These are phyloP conservation scores for Annona squamosa DNA, from an alignment of 164 flowering plant genomes.

Conservation along the genomic window DNA sequence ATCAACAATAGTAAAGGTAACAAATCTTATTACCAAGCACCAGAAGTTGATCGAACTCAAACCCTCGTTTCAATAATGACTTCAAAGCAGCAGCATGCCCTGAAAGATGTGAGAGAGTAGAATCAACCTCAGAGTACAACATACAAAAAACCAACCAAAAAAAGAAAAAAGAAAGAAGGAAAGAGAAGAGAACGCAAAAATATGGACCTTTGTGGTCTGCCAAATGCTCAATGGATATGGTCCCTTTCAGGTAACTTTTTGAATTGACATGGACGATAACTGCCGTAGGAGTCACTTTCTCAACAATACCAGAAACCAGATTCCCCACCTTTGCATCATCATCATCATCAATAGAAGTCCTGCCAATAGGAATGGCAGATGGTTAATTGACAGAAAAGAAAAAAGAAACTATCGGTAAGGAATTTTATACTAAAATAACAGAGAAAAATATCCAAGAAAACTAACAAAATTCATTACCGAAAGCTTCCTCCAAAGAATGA, in stretches of 20 bases:
- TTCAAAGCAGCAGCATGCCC: constrained; percentile 59
- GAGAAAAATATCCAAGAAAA: no score
- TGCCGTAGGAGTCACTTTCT: constrained; percentile 40
- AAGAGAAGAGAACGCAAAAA: background rate
- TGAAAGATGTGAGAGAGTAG: constrained; percentile 20
- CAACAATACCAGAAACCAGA: constrained; percentile 76
- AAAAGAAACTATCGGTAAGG: background rate
- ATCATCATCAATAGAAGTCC: constrained; percentile 44
- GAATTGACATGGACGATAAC: constrained; percentile 42
- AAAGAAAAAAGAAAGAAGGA: no score
- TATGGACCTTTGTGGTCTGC: constrained; percentile 73
- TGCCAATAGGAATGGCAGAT: constrained; percentile 13
- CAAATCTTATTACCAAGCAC: constrained; percentile 52
- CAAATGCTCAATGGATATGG: constrained; percentile 67
- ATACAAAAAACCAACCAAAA: background rate
- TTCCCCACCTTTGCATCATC: constrained; percentile 56
- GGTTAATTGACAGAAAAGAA: background rate
- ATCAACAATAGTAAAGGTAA: background rate
- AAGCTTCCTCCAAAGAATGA: no score
- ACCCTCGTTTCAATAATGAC: constrained; percentile 73
- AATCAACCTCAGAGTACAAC: constrained; percentile 4
- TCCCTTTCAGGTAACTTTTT: constrained; percentile 52
- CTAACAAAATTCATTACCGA: no score
- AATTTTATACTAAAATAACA: no score
- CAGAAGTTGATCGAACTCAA: constrained; percentile 64